Base-by-base conservation (phyloP, 768 basidiomycete species). In the Tylopilus sp. region DNA sequence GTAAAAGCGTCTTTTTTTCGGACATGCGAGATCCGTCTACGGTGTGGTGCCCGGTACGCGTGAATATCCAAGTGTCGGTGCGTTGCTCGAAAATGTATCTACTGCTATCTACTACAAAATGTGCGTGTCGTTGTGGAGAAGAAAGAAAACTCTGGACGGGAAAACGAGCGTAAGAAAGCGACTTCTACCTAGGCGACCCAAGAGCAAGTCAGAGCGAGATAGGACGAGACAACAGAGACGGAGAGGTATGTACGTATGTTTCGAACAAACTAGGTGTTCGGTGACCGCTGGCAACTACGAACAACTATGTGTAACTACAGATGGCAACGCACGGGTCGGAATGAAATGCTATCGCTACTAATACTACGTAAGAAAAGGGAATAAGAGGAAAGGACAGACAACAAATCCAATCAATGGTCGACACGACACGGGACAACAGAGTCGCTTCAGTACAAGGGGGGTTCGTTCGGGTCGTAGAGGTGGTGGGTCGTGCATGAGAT, bases 101-200 rank as follows among this genome's bases (percentile, higher is more conserved):
- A 70, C 69, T 71, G 51, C 61, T 71, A 69, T 71, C 70, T 70
- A 70, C 70, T 70, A 72, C 64, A 64, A 58, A 56, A 34, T 66
- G 49, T 58, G 54, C 51, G 52, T 64, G 53, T 44, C n/a, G 43
- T 22, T 31, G 52, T 10, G 22, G 38, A 13, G 3, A 22, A 36
- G 26, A 13, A 22, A 25, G 36, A 46, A 19, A 8, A 16, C 12
- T 10, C 1, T 6, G 38, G 30, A 13, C 11, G 30, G 21, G 16
- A 6, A 9, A 30, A 24, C 17, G 14, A 24, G 25, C 6, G 40
- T 3, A 22, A 17, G 24, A 19, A 7, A 6, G 22, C 16, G 33
- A 26, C 8, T 12, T 28, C 17, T 24, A 36, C 36, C 31, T 12
- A 14, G 11, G 31, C 12, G 31, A 31, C 7, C 31, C 11, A 34